phyloP scores from a whole-genome alignment of 2,329 filamentous ascomycete species.

The Cordyceps cateniannulata region DNA sequence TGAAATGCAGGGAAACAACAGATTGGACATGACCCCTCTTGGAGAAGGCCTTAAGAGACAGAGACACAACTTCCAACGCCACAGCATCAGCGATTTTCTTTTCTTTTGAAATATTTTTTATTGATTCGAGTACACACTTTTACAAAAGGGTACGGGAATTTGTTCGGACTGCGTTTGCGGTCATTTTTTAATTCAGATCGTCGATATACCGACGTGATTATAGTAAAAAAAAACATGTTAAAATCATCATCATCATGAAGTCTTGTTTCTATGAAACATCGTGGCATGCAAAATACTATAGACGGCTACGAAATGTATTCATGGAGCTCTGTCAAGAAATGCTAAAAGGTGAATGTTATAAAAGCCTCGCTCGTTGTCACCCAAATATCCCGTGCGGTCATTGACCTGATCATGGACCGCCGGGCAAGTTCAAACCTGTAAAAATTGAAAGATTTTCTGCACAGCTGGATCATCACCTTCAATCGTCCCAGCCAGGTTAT shows the following conservation, averaged over 20 bases:
- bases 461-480: no score
- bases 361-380: no score
- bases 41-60: background rate
- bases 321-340: no score
- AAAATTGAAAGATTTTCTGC: no score
- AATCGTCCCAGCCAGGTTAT: no score
- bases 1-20: background rate
- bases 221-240: background rate
- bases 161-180: background rate
- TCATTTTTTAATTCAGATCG: background rate
- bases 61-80: background rate
- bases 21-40: background rate
- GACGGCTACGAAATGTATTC: no score
- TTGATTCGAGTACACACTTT: background rate
- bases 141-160: background rate
- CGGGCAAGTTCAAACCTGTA: no score
- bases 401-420: no score
- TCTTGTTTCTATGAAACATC: no score
- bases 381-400: no score
- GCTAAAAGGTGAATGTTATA: no score
- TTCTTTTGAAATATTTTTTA: background rate
- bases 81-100: slow-evolving; percentile 8
- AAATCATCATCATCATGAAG: background rate
- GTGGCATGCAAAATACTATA: no score
- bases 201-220: background rate